These are phyloP conservation scores for Pseudogymnoascus sp. DNA, from an alignment of 2,329 filamentous ascomycete species.

Conservation along the genomic window DNA sequence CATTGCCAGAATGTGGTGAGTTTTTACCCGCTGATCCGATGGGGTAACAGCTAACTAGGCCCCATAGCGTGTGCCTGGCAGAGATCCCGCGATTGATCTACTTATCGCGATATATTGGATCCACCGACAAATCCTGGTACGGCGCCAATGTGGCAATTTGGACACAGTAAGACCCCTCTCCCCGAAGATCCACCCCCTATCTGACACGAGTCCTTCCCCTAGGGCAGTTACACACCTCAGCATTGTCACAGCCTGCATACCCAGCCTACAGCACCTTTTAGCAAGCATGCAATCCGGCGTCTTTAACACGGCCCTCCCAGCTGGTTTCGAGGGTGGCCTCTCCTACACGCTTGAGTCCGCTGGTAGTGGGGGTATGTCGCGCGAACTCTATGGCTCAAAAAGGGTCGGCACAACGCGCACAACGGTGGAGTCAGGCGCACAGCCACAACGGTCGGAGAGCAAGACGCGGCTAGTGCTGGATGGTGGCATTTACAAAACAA, in stretches of 20 bases:
- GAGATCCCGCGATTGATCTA: conserved; percentile 16
- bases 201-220: conserved; percentile 13
- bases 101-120: conserved; percentile 9
- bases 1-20: conserved; percentile 28
- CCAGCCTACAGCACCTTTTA: conserved; percentile 20
- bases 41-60: conserved; percentile 8
- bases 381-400: background rate
- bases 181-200: conserved; percentile 14
- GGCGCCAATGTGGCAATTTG: conserved; percentile 5
- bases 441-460: background rate
- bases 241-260: conserved; percentile 17
- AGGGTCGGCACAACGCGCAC: background rate
- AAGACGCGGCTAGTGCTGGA: background rate
- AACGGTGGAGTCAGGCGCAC: background rate
- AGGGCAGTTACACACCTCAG: conserved; percentile 18
- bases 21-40: background rate
- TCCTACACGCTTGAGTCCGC: background rate
- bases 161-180: conserved; percentile 9
- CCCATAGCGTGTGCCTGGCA: conserved; percentile 30
- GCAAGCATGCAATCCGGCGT: conserved; percentile 17
- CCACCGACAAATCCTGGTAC: background rate
- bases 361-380: background rate
- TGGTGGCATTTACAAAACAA: conserved; percentile 3
- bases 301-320: conserved; percentile 12
- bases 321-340: background rate